phyloP scores from a whole-genome alignment of 2,329 filamentous ascomycete species.

The Cordyceps tenuipes region DNA sequence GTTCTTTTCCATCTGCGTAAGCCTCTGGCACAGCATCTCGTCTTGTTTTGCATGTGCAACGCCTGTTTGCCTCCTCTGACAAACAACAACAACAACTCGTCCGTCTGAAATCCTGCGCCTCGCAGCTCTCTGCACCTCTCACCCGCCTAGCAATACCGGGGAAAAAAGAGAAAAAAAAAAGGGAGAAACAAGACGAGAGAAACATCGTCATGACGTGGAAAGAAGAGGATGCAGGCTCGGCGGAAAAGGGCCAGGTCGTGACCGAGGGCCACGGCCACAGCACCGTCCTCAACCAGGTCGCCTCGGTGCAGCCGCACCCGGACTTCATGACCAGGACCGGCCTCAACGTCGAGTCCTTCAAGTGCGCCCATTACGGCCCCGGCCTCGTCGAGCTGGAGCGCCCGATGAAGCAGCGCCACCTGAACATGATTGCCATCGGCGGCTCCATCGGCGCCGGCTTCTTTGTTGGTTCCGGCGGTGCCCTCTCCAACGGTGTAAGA shows the following conservation, averaged over 20 bases:
- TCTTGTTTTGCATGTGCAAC: constrained; percentile 1
- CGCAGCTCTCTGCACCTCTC: not conserved
- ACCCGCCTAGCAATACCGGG: too few relatives aligned
- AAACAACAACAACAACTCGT: not conserved
- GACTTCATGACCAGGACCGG: constrained; percentile 30
- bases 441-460: constrained; percentile 51
- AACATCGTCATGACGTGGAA: not conserved
- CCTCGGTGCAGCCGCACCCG: constrained; percentile 6
- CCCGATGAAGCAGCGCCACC: constrained; percentile 44
- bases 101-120: not conserved
- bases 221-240: constrained; percentile 4
- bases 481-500: constrained; percentile 37
- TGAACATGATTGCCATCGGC: constrained; percentile 53
- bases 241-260: not conserved
- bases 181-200: too few relatives aligned
- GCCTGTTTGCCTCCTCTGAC: constrained; percentile 5
- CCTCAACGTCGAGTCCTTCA: constrained; percentile 31
- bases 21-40: not conserved
- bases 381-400: constrained; percentile 30
- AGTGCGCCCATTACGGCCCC: constrained; percentile 25
- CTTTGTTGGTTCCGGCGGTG: constrained; percentile 50
- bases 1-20: not conserved
- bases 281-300: constrained; percentile 2
- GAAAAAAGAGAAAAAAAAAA: too few relatives aligned
- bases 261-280: not conserved